phyloP scores from a whole-genome alignment of 345 rosid species.

The Melaleuca quinquenervia region DNA sequence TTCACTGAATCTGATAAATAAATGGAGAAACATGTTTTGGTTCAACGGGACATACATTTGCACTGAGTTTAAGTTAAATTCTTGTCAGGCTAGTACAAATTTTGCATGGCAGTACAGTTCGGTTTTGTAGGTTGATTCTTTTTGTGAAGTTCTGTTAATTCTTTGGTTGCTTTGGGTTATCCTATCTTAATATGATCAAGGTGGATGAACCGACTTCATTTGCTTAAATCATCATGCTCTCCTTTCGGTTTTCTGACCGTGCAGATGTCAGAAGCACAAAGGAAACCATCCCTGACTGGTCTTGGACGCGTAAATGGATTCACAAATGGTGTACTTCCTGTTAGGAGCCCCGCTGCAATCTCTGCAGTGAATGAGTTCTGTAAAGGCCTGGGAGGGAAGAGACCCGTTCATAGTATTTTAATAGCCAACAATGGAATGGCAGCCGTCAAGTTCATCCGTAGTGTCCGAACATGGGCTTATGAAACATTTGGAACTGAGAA shows the following conservation, averaged over 20 bases:
- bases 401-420: conserved; percentile 82
- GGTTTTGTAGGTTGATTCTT: neutral
- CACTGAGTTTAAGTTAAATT: neutral
- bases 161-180: neutral
- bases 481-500: conserved; percentile 96
- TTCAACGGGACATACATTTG: neutral
- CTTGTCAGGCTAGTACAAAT: neutral
- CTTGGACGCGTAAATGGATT: conserved; percentile 44
- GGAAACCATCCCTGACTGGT: conserved; percentile 32
- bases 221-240: neutral
- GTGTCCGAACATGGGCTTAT: conserved; percentile 95
- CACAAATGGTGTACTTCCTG: conserved; percentile 36
- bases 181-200: neutral
- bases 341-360: conserved; percentile 45
- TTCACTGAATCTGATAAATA: neutral
- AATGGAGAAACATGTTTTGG: neutral
- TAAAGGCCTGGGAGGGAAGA: conserved; percentile 72
- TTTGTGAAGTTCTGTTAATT: neutral
- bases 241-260: neutral
- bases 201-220: neutral
- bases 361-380: conserved; percentile 76
- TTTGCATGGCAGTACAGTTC: neutral
- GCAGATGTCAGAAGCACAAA: conserved; percentile 46
- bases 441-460: conserved; percentile 96
- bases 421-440: conserved; percentile 99